phyloP scores from a whole-genome alignment of 108 stramenopile genomes.

The Mediolabrus comicus region DNA sequence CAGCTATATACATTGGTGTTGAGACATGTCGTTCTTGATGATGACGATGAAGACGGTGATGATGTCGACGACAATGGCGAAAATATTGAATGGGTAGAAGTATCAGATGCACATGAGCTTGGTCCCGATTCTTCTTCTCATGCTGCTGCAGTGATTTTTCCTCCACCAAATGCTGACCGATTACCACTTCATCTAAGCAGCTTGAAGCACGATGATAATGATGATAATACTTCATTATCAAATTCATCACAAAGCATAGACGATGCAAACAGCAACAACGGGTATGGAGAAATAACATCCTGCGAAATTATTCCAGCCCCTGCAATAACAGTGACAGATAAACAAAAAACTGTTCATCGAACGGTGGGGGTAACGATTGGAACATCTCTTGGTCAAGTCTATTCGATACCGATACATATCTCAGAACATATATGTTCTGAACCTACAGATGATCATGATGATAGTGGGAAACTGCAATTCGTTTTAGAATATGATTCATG shows the following conservation, averaged over 20 bases:
- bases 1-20: conserved; percentile 43
- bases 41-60: conserved; percentile 1
- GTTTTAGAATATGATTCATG: conserved; percentile 18
- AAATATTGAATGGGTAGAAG: conserved; percentile 40
- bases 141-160: conserved; percentile 21
- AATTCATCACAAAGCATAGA: neutral
- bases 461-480: conserved; percentile 1
- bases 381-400: conserved; percentile 23
- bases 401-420: conserved; percentile 27
- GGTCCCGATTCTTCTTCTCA: neutral
- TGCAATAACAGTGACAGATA: conserved; percentile 1
- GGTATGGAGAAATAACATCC: conserved; percentile 16
- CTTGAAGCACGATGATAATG: neutral
- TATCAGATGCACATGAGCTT: conserved; percentile 12
- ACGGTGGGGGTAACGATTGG: conserved; percentile 28
- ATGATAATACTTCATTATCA: neutral
- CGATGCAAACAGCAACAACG: neutral
- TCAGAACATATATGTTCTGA: neutral
- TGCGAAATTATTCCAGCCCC: conserved; percentile 41
- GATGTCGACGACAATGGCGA: neutral
- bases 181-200: neutral
- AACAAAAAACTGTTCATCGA: conserved; percentile 4
- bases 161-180: conserved; percentile 12
- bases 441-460: neutral
- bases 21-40: neutral